Evolutionary conservation across 2,329 filamentous ascomycete species (phyloP).

Genomic region (Nigrospora oryzae): DNA sequence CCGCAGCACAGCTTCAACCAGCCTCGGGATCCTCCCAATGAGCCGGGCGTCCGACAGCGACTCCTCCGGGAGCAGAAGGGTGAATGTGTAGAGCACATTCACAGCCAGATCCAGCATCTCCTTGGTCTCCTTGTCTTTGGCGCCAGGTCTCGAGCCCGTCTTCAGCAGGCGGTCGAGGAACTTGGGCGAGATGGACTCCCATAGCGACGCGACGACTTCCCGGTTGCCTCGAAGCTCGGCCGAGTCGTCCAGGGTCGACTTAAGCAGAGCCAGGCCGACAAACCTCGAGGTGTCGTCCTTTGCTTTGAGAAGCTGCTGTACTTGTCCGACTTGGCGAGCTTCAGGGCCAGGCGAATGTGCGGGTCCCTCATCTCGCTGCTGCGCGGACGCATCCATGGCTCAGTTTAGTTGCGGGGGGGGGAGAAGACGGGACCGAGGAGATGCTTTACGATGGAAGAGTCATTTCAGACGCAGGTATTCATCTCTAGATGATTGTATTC

Average conservation of each 20-base stretch:
- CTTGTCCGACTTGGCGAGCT: conserved; percentile 30
- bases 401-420: too few relatives aligned
- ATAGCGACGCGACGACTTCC: conserved; percentile 37
- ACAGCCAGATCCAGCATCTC: conserved; percentile 58
- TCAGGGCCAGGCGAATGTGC: too few relatives aligned
- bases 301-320: conserved; percentile 45
- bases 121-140: conserved; percentile 34
- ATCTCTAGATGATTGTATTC: too few relatives aligned
- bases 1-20: conserved; percentile 44
- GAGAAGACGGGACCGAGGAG: too few relatives aligned
- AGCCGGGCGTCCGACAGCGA: conserved; percentile 36
- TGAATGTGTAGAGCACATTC: conserved; percentile 55
- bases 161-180: conserved; percentile 57
- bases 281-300: conserved; percentile 62
- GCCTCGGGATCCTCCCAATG: conserved; percentile 40
- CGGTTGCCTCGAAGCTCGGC: conserved; percentile 40
- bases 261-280: conserved; percentile 58
- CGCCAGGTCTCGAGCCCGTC: conserved; percentile 33
- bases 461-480: too few relatives aligned
- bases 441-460: too few relatives aligned
- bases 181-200: conserved; percentile 51
- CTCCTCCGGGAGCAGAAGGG: conserved; percentile 43
- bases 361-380: too few relatives aligned
- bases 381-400: not conserved
- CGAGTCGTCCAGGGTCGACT: conserved; percentile 56